These are phyloP conservation scores for Strobilomyces confusus DNA, from an alignment of 768 basidiomycete genomes.

Conservation along the genomic window DNA sequence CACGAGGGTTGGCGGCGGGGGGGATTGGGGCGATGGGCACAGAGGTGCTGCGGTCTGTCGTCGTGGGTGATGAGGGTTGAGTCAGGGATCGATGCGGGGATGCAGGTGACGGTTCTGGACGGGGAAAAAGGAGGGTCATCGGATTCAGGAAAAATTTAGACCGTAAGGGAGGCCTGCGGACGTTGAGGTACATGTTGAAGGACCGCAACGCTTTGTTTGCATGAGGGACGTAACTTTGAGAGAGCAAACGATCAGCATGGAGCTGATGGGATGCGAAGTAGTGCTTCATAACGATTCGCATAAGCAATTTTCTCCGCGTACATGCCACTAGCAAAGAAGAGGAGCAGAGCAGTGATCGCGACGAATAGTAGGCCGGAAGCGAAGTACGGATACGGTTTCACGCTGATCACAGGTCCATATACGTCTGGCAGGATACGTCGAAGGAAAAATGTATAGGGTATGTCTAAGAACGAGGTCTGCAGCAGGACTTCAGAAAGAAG, in stretches of 20 bases:
- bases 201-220: conserved; percentile 88
- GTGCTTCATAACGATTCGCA: conserved; percentile 76
- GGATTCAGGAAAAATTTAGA: conserved; percentile 48
- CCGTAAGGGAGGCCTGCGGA: conserved; percentile 71
- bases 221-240: conserved; percentile 86
- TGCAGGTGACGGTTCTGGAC: conserved; percentile 23
- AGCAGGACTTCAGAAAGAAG: conserved; percentile 74
- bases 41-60: conserved; percentile 42
- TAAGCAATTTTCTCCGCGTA: conserved; percentile 96
- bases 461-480: conserved; percentile 58
- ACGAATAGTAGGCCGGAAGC: conserved; percentile 81
- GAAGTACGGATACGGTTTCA: conserved; percentile 67
- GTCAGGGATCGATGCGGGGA: conserved; percentile 22
- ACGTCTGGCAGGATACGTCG: conserved; percentile 48
- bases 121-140: conserved; percentile 36
- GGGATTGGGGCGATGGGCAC: conserved; percentile 68
- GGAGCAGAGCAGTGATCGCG: conserved; percentile 80
- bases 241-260: conserved; percentile 13
- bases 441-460: conserved; percentile 56
- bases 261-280: conserved; percentile 8
- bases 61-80: conserved; percentile 27
- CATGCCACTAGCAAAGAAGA: conserved; percentile 97
- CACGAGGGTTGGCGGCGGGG: conserved; percentile 83
- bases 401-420: conserved; percentile 37
- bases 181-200: conserved; percentile 97